Conservation (phyloP, 2,329 filamentous ascomycete species). For the Beauveria varroae region DNA sequence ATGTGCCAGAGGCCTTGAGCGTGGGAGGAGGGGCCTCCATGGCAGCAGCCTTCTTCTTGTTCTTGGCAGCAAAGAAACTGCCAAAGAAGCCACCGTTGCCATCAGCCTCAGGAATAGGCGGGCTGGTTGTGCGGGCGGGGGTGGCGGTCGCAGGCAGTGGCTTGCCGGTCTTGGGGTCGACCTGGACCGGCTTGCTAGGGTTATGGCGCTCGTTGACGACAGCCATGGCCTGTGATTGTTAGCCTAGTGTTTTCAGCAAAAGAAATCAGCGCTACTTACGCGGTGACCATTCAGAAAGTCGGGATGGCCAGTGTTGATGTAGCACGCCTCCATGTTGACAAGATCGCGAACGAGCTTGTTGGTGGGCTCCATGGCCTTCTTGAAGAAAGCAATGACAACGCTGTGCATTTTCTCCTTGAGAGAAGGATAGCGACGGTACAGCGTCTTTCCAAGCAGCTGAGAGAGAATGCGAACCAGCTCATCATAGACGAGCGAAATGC, state of each 20-base stretch:
- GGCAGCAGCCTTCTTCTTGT: conserved; percentile 99
- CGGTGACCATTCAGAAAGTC: conserved; percentile 96
- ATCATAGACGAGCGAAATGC: conserved; percentile 93
- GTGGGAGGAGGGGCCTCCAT: conserved; percentile 94
- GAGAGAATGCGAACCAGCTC: conserved; percentile 92
- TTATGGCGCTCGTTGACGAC: conserved; percentile 92
- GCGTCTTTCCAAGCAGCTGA: conserved; percentile 77
- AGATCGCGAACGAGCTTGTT: conserved; percentile 94
- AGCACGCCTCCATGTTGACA: conserved; percentile 91
- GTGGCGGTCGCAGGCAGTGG: conserved; percentile 59
- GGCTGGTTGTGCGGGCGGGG: conserved; percentile 69
- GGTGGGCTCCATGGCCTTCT: conserved; percentile 95
- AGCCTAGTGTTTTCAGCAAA: conserved; percentile 17
- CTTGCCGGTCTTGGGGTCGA: conserved; percentile 98
- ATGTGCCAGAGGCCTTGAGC: conserved; percentile 86
- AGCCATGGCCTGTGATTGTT: conserved; percentile 66
- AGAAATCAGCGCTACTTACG: conserved; percentile 37
- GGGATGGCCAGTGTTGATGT: conserved; percentile 97
- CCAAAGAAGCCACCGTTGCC: conserved; percentile 84
- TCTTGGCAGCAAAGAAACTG: conserved; percentile 97
- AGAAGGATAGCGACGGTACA: conserved; percentile 87
- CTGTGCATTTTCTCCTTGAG: conserved; percentile 95
- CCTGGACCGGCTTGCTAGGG: conserved; percentile 76
- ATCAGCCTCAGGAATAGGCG: conserved; percentile 51
- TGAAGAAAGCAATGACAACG: conserved; percentile 92